phyloP scores from a whole-genome alignment of 192 early-diverging fungal species.

The Bifiguratus adelaidae region DNA sequence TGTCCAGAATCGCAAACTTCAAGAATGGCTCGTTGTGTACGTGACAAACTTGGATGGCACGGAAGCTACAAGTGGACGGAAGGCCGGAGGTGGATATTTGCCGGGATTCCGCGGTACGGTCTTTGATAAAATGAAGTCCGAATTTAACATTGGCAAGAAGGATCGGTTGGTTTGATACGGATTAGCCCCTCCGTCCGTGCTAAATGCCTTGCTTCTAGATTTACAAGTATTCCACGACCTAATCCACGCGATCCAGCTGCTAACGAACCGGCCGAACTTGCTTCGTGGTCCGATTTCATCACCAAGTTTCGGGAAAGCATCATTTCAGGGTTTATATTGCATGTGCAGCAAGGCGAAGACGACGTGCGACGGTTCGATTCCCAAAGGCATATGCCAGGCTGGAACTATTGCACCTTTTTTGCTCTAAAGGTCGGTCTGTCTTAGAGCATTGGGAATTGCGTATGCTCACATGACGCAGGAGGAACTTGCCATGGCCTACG shows the following conservation, averaged over 20 bases:
- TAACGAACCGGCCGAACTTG: slow-evolving; percentile 36
- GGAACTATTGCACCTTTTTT: slow-evolving; percentile 99
- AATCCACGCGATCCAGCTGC: neutral
- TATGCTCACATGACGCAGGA: slow-evolving; percentile 37
- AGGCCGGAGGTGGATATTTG: slow-evolving; percentile 9
- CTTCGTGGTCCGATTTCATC: slow-evolving; percentile 63
- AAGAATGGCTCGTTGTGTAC: slow-evolving; percentile 86
- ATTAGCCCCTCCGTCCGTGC: too few species aligned
- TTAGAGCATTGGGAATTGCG: neutral
- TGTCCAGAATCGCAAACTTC: slow-evolving; percentile 64
- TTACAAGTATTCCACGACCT: neutral
- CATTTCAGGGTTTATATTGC: slow-evolving; percentile 57
- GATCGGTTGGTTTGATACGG: slow-evolving; percentile 30
- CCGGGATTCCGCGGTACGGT: too few species aligned
- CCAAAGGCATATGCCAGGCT: slow-evolving; percentile 91
- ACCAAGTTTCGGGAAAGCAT: slow-evolving; percentile 66
- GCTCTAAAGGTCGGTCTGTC: slow-evolving; percentile 61
- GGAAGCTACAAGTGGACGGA: slow-evolving; percentile 35
- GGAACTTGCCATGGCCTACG: slow-evolving; percentile 72
- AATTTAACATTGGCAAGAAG: slow-evolving; percentile 60
- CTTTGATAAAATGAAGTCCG: slow-evolving; percentile 78
- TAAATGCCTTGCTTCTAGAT: neutral
- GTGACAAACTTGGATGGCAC: slow-evolving; percentile 43
- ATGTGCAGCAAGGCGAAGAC: slow-evolving; percentile 76
- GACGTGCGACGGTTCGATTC: slow-evolving; percentile 84